phyloP scores from a whole-genome alignment of 169 alveolate species.

The Cardiosporidium cionae region DNA sequence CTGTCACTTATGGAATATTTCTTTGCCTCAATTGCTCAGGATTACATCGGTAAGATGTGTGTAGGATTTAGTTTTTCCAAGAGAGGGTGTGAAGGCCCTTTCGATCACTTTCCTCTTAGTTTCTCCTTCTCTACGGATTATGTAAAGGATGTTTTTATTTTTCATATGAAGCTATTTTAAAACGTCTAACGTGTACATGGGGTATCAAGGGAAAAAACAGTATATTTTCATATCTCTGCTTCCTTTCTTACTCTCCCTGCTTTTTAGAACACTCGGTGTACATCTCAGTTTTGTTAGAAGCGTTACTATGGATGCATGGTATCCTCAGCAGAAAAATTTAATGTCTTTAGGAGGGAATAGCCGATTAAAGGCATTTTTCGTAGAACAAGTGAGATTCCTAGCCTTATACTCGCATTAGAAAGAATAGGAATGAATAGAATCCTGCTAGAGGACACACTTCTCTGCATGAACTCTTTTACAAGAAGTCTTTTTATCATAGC shows the following conservation, averaged over 20 bases:
- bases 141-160: no score
- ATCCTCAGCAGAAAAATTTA: constrained; percentile 65
- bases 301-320: constrained; percentile 78
- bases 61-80: no score
- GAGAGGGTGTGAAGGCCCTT: no score
- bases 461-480: neutral
- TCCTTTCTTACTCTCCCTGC: no score
- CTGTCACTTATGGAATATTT: constrained; percentile 86
- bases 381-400: constrained; percentile 15
- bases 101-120: no score
- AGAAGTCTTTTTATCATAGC: neutral
- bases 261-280: constrained; percentile 82
- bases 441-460: neutral
- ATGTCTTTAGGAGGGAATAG: constrained; percentile 43
- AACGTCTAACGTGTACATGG: no score
- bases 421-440: neutral
- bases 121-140: no score
- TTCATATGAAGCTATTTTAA: no score
- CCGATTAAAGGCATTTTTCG: constrained; percentile 22
- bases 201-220: no score
- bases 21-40: constrained; percentile 93
- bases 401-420: neutral
- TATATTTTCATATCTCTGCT: no score
- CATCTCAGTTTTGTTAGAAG: constrained; percentile 89
- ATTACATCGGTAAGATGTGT: constrained; percentile 22